Evolutionary conservation across 768 basidiomycete species (phyloP).

Genomic region (Suillus luteus): DNA sequence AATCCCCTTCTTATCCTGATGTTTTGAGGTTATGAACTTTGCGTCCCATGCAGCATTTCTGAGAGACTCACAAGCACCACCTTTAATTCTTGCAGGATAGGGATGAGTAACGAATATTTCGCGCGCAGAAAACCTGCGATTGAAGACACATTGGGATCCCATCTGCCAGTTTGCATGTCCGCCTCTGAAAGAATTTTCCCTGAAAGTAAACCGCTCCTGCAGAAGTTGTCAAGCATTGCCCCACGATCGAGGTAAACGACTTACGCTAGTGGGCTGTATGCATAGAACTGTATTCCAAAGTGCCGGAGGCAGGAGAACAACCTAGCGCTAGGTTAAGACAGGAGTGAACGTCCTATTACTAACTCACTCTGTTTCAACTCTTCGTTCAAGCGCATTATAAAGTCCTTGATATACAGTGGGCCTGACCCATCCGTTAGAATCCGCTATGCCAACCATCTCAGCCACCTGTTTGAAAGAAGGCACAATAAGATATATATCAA

Average conservation of each 20-base stretch:
- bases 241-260: constrained; percentile 1
- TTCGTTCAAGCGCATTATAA: constrained; percentile 49
- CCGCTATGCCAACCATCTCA: constrained; percentile 44
- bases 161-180: constrained; percentile 13
- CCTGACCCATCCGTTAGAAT: constrained; percentile 47
- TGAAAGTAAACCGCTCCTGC: constrained; percentile 11
- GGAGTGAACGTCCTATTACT: not conserved
- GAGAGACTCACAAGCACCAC: not conserved
- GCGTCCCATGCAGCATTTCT: not conserved
- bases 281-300: constrained; percentile 44
- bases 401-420: constrained; percentile 53
- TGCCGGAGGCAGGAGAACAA: constrained; percentile 45
- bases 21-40: not conserved
- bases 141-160: constrained; percentile 15
- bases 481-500: not conserved
- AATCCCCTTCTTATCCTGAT: constrained; percentile 17
- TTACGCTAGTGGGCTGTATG: constrained; percentile 25
- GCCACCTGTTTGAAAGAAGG: constrained; percentile 35
- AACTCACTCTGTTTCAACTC: constrained; percentile 38
- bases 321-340: not conserved
- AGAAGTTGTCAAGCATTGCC: not conserved
- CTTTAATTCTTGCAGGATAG: constrained; percentile 21
- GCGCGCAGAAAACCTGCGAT: constrained; percentile 2
- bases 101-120: constrained; percentile 18
- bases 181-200: constrained; percentile 16